Conservation (phyloP, 2,329 filamentous ascomycete species). For the Fusarium sp. region DNA sequence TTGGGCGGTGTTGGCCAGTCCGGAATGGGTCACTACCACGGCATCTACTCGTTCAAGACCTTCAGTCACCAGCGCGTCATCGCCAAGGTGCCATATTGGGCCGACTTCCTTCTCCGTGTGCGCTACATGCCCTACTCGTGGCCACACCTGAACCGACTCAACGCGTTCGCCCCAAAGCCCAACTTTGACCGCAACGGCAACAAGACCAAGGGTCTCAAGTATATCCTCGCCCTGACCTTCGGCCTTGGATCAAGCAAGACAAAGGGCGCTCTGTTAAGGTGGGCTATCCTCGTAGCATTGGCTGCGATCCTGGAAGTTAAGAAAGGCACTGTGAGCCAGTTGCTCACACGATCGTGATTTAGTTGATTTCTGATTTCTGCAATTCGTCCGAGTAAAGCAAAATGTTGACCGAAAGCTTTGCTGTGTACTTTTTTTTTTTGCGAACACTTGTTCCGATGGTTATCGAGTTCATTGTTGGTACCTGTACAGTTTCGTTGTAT, state of each 20-base stretch:
- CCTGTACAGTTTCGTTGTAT: constrained; percentile 9
- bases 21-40: constrained; percentile 62
- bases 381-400: not conserved
- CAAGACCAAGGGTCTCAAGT: constrained; percentile 61
- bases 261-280: constrained; percentile 64
- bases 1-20: constrained; percentile 64
- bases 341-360: constrained; percentile 37
- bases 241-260: constrained; percentile 63
- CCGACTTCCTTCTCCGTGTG: constrained; percentile 68
- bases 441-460: not conserved
- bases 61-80: constrained; percentile 56
- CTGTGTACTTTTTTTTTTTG: not conserved
- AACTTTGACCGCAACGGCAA: constrained; percentile 73
- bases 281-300: constrained; percentile 58
- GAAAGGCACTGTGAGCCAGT: constrained; percentile 50
- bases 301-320: constrained; percentile 51
- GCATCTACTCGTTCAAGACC: constrained; percentile 59
- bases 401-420: not conserved
- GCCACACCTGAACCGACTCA: constrained; percentile 58
- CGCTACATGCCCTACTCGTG: constrained; percentile 74
- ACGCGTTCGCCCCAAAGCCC: constrained; percentile 60
- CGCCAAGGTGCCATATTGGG: constrained; percentile 52
- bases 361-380: constrained; percentile 13
- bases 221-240: constrained; percentile 65
- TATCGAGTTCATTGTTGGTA: not conserved